Percentiles rank a stretch among this genome's conserved stretches.
Evolutionary conservation across 2,329 filamentous ascomycete species (phyloP).

Genomic region (Blastomyces parvus): DNA sequence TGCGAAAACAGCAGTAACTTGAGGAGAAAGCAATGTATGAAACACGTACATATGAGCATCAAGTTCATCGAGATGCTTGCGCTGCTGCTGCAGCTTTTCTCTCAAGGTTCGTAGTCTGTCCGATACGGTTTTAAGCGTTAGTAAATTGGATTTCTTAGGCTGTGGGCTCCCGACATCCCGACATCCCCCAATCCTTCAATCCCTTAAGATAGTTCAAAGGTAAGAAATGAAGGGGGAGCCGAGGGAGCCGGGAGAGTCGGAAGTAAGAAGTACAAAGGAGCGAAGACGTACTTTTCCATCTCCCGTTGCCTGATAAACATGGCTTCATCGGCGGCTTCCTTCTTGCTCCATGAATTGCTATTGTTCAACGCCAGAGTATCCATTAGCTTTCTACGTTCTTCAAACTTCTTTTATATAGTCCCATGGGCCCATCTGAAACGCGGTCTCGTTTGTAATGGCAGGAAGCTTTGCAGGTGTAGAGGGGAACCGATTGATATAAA

Average conservation of each 20-base stretch:
- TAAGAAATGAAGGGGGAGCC: background rate
- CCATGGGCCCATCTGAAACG: background rate
- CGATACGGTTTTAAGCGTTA: background rate
- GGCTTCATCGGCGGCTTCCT: constrained; percentile 80
- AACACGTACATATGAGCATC: constrained; percentile 70
- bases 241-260: background rate
- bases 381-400: background rate
- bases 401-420: background rate
- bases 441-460: background rate
- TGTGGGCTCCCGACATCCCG: background rate
- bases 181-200: background rate
- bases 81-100: constrained; percentile 61
- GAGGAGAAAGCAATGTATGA: background rate
- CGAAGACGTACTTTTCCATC: constrained; percentile 59
- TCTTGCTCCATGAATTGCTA: constrained; percentile 86
- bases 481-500: background rate
- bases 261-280: background rate
- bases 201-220: background rate
- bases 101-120: constrained; percentile 59
- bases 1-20: background rate
- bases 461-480: background rate
- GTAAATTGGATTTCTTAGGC: background rate
- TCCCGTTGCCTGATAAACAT: constrained; percentile 78
- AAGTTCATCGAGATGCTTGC: constrained; percentile 73
- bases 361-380: background rate